A percentile compares a stretch with the other conserved stretches of the same genome.
phyloP scores from a whole-genome alignment of 805 yeast species.

The Myxozyma sirexii region DNA sequence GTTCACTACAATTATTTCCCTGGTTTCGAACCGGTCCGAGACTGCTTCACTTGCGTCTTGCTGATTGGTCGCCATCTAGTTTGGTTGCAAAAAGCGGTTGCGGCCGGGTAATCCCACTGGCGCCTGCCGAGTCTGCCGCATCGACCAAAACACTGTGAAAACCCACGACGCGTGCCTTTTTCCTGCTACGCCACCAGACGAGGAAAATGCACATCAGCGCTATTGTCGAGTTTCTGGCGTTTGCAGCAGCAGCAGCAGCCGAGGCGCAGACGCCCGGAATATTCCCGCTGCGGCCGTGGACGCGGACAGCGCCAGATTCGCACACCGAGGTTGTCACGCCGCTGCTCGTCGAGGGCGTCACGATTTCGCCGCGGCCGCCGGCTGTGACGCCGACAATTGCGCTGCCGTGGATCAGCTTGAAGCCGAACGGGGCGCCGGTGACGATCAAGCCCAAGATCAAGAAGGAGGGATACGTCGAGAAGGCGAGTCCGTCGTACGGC shows the following conservation, averaged over 20 bases:
- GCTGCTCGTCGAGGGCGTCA: constrained; percentile 63
- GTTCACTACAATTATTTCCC: too few species aligned
- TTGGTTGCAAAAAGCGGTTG: background rate
- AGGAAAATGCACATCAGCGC: constrained; percentile 1
- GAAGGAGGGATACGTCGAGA: constrained; percentile 67
- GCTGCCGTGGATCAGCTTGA: constrained; percentile 78
- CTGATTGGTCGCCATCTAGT: background rate
- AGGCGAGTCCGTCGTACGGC: constrained; percentile 69
- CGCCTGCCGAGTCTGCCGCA: background rate
- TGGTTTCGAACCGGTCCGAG: background rate
- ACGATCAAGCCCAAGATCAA: constrained; percentile 70
- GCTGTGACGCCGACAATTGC: constrained; percentile 53
- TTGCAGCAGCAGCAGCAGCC: constrained; percentile 21
- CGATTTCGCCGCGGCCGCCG: constrained; percentile 58
- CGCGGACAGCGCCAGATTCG: constrained; percentile 34
- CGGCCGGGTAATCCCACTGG: background rate
- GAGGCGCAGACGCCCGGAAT: constrained; percentile 34
- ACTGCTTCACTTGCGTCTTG: background rate
- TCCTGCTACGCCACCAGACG: background rate
- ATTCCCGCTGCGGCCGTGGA: constrained; percentile 30
- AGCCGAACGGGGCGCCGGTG: constrained; percentile 76
- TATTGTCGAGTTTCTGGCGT: background rate
- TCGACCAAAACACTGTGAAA: background rate
- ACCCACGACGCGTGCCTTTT: background rate
- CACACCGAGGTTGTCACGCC: constrained; percentile 62